A percentile compares a stretch with the other conserved stretches of the same genome.
These are phyloP conservation scores for Abortiporus biennis DNA, from an alignment of 1,284 basidiomycete genomes.

Conservation along the genomic window DNA sequence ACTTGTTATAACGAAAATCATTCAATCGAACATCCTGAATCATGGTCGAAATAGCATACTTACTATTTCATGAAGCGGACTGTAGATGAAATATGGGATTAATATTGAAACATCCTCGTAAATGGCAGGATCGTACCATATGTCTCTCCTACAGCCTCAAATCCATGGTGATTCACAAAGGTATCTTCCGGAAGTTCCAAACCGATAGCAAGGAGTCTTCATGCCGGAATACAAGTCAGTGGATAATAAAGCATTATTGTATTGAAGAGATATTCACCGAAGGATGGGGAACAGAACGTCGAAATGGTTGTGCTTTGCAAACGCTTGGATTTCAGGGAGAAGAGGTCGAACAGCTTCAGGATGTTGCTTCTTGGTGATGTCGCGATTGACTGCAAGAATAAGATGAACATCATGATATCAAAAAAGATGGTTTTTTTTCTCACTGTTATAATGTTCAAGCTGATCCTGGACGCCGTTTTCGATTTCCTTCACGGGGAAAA, in stretches of 20 bases:
- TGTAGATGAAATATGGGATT: conserved; percentile 17
- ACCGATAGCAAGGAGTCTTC: conserved; percentile 37
- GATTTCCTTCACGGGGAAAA: conserved; percentile 33
- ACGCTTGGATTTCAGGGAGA: conserved; percentile 51
- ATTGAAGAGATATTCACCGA: background rate
- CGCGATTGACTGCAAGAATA: conserved; percentile 25
- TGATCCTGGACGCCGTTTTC: conserved; percentile 52
- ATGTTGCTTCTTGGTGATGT: conserved; percentile 37
- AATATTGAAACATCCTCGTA: background rate
- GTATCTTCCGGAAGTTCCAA: conserved; percentile 30
- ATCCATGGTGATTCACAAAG: conserved; percentile 26
- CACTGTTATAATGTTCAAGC: conserved; percentile 53
- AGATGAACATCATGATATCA: background rate
- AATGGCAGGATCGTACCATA: conserved; percentile 18
- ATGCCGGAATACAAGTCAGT: background rate
- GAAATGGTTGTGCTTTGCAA: conserved; percentile 45
- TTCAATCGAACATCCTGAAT: background rate
- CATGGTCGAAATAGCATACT: conserved; percentile 1
- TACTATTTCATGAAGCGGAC: conserved; percentile 49
- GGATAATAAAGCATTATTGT: background rate
- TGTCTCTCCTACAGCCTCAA: conserved; percentile 22
- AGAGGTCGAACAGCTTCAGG: conserved; percentile 46
- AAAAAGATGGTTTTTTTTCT: conserved; percentile 11
- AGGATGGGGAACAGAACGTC: conserved; percentile 45
- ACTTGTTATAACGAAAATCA: conserved; percentile 14